Evolutionary conservation across 2,329 filamentous ascomycete species (phyloP), one percentile per base, ranked within the genome.

Genomic region (Pseudogymnoascus sp.): DNA sequence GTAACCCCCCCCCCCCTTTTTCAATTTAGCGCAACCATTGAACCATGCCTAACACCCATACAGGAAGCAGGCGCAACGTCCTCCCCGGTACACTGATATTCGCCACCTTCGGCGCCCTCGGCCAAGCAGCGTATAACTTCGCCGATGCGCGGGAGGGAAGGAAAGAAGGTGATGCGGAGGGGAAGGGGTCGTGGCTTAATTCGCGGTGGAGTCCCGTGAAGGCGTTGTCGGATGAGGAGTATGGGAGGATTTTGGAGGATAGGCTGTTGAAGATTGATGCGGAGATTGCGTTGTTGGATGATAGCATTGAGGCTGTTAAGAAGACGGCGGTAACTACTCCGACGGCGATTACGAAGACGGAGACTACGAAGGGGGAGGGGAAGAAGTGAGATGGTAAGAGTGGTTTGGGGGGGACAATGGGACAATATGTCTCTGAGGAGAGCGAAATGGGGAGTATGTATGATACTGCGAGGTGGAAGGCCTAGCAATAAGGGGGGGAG

Each of bases 261-360:
- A 91, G 87, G 74, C 75, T 91, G 41, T 72, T 93, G 25, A 81
- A 79, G 65, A 76, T 93, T 2, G 87, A 94, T 66, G 88, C 84
- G 0, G 88, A 93, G 65, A 91, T 94, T 73, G 86, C 89, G 0
- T 73, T 94, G 4, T 79, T 93, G 36, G 89, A 94, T 69, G 90
- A 93, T 61, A 85, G 84, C 69, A 90, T 94, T 67, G 81, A 79
- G 58, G 78, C 75, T 39, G 45, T 55, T 28, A 55, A 55, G 45
- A 55, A n/a, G 14, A 4, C 14, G 14, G n/a, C 35, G 12, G 14
- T 16, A 11, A 5, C 6, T 11, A 36, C 35, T 4, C 4, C 25
- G 7, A 11, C 7, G 16, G 41, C 19, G 14, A n/a, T 4, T 12
- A 9, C n/a, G 22, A 41, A 41, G n/a, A 19, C n/a, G n/a, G 38